Evolutionary conservation across 306 rosid species (phyloP), one percentile per base, ranked within the genome.

Genomic region (Dryas octopetala): DNA sequence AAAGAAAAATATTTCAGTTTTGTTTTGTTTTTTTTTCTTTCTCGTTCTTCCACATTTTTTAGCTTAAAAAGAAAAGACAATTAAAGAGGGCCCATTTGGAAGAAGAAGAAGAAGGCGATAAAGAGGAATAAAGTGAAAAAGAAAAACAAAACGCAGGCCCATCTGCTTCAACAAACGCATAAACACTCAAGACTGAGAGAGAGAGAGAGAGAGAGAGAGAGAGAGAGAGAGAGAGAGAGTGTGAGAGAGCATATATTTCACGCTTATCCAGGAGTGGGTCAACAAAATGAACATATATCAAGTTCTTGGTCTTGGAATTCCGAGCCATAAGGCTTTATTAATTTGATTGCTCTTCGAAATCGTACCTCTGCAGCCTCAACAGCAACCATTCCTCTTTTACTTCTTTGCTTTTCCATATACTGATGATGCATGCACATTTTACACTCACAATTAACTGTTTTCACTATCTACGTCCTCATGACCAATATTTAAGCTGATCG

Each of bases 241-340:
- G 32, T 28, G 63, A 58, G 17, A 10, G 50, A 81, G 8, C 47
- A 62, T 51, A 26, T 61, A 44, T 60, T 70, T 78, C 82, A 77
- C 81, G 76, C 64, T 57, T n/a, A 59, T 80, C 80, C 62, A 84
- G 9, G 76, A 50, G 80, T 75, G 73, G 75, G 77, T 74, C 86
- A 60, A 58, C 80, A 74, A 74, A 71, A 78, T 68, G 84, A 69
- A 67, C 73, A 53, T 38, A 68, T 54, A 68, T 53, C 23, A 61
- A 51, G 64, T 28, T 53, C 28, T 3, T 8, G 26, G 53, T 26
- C 87, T 55, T 91, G 91, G 85, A 83, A 75, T 87, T 87, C 89
- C 82, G 91, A 79, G 87, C 94, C 86, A 1, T 19, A 5, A 4
- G 48, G 10, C 41, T 60, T 46, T 23, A 67, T 55, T 14, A 60